These are phyloP conservation scores for Trypanosoma theileri DNA, from an alignment of 208 protist genomes.

Conservation along the genomic window DNA sequence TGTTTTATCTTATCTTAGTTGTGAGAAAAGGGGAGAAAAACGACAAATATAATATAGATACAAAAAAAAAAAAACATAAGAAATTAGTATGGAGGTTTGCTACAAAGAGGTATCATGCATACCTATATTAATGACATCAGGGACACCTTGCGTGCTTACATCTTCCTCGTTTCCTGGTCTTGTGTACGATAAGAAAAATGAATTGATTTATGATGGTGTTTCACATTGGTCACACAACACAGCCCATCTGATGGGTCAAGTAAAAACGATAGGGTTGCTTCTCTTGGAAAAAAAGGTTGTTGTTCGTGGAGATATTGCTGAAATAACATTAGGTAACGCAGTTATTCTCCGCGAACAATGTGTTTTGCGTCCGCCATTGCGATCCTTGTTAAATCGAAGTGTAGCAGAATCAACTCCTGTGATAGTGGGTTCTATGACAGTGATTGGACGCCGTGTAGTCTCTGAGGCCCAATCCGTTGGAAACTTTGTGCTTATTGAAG, in stretches of 20 bases:
- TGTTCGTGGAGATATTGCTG: conserved; percentile 41
- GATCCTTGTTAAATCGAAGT: conserved; percentile 38
- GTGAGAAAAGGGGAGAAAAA: neutral
- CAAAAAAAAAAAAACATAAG: neutral
- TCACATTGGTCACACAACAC: conserved; percentile 13
- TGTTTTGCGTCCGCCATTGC: conserved; percentile 54
- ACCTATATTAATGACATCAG: conserved; percentile 40
- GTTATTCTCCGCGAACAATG: conserved; percentile 36
- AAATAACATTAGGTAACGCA: conserved; percentile 33
- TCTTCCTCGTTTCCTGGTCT: conserved; percentile 13
- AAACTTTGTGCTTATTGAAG: conserved; percentile 57
- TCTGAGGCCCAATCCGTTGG: conserved; percentile 60
- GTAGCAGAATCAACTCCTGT: conserved; percentile 35
- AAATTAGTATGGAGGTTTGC: neutral
- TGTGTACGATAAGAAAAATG: neutral
- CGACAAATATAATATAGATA: neutral
- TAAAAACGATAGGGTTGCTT: conserved; percentile 2
- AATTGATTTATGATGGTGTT: neutral
- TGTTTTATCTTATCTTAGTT: neutral
- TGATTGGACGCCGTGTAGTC: conserved; percentile 50
- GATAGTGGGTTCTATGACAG: conserved; percentile 40
- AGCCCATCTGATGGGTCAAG: conserved; percentile 16
- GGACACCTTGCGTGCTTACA: conserved; percentile 20
- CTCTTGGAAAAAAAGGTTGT: conserved; percentile 25
- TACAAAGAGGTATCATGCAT: conserved; percentile 14